Base-by-base conservation (phyloP, 306 rosid species). In the Carpinus viminea region DNA sequence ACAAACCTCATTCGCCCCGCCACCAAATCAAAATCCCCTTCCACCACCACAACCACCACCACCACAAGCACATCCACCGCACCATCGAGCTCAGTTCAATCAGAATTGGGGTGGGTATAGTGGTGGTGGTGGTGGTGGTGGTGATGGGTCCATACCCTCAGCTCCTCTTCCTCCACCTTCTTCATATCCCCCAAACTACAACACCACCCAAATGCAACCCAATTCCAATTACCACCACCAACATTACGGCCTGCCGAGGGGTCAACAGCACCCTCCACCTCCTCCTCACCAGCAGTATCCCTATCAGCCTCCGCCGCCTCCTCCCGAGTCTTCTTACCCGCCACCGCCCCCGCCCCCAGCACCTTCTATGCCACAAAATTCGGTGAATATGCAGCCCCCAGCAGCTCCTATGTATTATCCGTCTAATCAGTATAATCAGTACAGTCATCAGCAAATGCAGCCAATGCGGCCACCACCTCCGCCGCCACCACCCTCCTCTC, bases 301-400 rank as follows among this genome's bases (percentile, higher is more conserved):
- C 4, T 89, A 87, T 31, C 91, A 87, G 2, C 85, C 89, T 4
- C 91, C 90, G 0, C 92, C 92, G 0, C 93, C 92, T 1, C 97
- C 96, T 0, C 96, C 93, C 0, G 93, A 91, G 2, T 75, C 90
- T 65, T 87, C 96, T 20, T 92, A 90, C 79, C 93, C 84, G 3
- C 95, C 91, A 2, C 98, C 97, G 0, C 98, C 93, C 0, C 98
- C 94, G 0, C 92, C 90, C 0, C 93, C 92, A 28, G 84, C 86
- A 52, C 34, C 89, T 65, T 68, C 89, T 12, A 73, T 65, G 75
- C 76, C 79, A 8, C 87, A 69, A 72, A 86, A 51, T 52, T 81
- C 85, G 0, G 47, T 73, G 20, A 78, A 74, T 48, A 18, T 76
- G 59, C 86, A 80, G 78, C 85, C 90, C 53, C 86, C 83, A 1